Base-by-base conservation (phyloP, 345 rosid genomes). In the Arabis hirsuta region DNA sequence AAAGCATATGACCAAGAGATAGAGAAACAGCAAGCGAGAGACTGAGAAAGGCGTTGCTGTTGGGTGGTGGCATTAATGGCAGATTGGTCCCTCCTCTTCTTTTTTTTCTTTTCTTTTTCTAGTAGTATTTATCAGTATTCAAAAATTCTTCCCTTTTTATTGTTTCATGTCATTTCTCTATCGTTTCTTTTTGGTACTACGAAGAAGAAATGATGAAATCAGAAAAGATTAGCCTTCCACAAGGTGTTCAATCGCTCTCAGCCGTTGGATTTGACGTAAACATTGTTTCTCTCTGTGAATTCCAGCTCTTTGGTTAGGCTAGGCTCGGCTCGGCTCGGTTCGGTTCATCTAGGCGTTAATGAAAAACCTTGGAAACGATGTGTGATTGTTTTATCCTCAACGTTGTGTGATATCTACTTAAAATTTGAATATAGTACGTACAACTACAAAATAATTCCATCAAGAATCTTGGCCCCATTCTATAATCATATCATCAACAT, bases 231-330 rank as follows among this genome's bases (percentile, higher is more conserved):
- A 57, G 50, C 39, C 61, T 74, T 36, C 61, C 65, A 44, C 27
- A 65, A 6, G 45, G 41, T 57, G 20, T 51, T 43, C 26, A 47
- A 29, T 73, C 65, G 65, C 59, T 75, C 66, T 74, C 82, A 77
- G 78, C 84, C 85, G 85, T 78, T 76, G 68, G 88, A 80, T 80
- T 73, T 48, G 67, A 67, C 55, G 55, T 51, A 19, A 62, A 2
- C 38, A 43, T n/a, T n/a, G n/a, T n/a, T n/a, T n/a, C n/a, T n/a
- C n/a, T n/a, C n/a, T n/a, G n/a, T n/a, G n/a, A n/a, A n/a, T n/a
- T n/a, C n/a, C n/a, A n/a, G n/a, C n/a, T n/a, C n/a, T n/a, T n/a
- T n/a, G 6, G 31, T 8, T 60, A 5, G 47, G 74, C 52, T n/a
- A n/a, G n/a, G n/a, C n/a, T n/a, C n/a, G n/a, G n/a, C n/a, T n/a